Base-by-base conservation (phyloP, 345 rosid genomes). In the Pseudoturritis turrita region DNA sequence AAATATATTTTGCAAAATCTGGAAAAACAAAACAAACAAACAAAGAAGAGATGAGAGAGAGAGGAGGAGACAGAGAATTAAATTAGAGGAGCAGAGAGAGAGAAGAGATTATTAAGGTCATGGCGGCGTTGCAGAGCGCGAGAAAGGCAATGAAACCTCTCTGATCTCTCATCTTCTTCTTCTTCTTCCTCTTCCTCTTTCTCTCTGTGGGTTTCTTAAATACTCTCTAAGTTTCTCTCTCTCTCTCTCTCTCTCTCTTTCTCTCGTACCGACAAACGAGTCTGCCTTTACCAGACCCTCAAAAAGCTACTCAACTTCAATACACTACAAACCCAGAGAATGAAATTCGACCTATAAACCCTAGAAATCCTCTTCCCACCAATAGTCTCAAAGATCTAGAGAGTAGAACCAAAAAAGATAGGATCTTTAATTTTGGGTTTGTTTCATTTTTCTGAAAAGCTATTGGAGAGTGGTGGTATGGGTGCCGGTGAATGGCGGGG, bases 101-200 rank as follows among this genome's bases (percentile, higher is more conserved):
- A 71, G 71, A 59, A 75, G 77, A 45, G 74, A 76, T 49, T 77
- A 70, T 64, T 70, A 77, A 70, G 80, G 73, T 72, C 77, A 82
- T 84, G 96, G 85, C 96, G 91, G 96, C 96, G 88, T 81, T 81
- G 96, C 86, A 81, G 86, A 73, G 73, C 73, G 77, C 77, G 59
- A 77, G 78, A 78, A 60, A 67, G 78, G 66, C 78, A 45, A 76
- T 54, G 37, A 61, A 75, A 68, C 58, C 67, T 56, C 76, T 56
- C 67, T 76, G 63, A 68, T 54, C 70, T 64, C 74, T 65, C 55
- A 22, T 41, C 36, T 64, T 33, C n/a, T n/a, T n/a, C n/a, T n/a
- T n/a, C n/a, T n/a, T n/a, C n/a, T n/a, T 73, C 76, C 11, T 76
- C 58, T 28, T 10, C 54, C 12, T 57, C 66, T 59, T 33, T 15